These are phyloP conservation scores for Begonia masoniana DNA, from an alignment of 306 rosid species.

Conservation along the genomic window DNA sequence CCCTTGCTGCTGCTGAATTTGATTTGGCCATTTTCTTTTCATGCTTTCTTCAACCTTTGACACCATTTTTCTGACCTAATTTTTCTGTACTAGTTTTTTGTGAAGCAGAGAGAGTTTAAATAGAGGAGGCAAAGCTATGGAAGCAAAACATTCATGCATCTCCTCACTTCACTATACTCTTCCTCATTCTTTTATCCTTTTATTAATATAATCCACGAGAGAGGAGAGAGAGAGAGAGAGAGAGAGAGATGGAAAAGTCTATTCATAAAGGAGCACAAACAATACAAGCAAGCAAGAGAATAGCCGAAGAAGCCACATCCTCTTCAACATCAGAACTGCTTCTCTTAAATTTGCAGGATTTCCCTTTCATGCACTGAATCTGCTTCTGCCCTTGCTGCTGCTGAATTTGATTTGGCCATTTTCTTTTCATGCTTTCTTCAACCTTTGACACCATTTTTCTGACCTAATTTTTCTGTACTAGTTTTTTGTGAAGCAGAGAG, in stretches of 20 bases:
- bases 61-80: slow-evolving; percentile 31
- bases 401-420: slow-evolving; percentile 20
- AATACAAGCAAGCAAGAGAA: slow-evolving; percentile 92
- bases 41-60: slow-evolving; percentile 65
- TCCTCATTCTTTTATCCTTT: no score
- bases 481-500: no score
- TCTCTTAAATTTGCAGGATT: slow-evolving; percentile 68
- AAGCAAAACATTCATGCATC: no score
- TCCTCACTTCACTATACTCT: no score
- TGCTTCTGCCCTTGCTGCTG: slow-evolving; percentile 38
- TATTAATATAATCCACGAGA: no score
- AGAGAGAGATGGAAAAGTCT: no score
- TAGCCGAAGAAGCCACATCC: slow-evolving; percentile 83
- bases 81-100: no score
- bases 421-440: slow-evolving; percentile 58
- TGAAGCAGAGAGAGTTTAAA: no score
- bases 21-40: slow-evolving; percentile 33
- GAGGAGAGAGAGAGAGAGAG: no score
- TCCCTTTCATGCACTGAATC: slow-evolving; percentile 77
- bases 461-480: no score
- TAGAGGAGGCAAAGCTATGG: no score
- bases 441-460: slow-evolving; percentile 61
- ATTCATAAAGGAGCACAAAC: slow-evolving; percentile 42
- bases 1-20: slow-evolving; percentile 23
- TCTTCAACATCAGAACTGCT: slow-evolving; percentile 69